Evolutionary conservation across 228 moss, liverwort and hornwort species (phyloP).

Genomic region (Sphagnum fallax): DNA sequence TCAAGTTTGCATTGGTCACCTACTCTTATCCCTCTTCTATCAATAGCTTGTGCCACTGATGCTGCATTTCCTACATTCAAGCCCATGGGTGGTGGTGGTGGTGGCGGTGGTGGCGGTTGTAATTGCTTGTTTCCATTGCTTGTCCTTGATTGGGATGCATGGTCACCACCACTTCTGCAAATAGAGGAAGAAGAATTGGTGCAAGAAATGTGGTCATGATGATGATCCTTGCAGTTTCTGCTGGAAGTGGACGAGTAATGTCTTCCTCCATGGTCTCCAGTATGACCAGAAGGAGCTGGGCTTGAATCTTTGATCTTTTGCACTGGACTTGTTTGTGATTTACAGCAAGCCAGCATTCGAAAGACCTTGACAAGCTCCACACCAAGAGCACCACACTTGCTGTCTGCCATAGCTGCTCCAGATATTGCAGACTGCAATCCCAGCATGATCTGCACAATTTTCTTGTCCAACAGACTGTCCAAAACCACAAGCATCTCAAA

Average conservation of each 20-base stretch:
- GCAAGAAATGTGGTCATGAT: constrained; percentile 16
- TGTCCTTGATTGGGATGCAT: constrained; percentile 20
- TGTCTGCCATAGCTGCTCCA: constrained; percentile 83
- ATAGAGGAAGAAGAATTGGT: constrained; percentile 46
- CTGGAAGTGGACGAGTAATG: constrained; percentile 23
- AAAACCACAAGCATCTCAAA: neutral
- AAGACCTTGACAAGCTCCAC: constrained; percentile 74
- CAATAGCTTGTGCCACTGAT: constrained; percentile 14
- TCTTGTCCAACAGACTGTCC: constrained; percentile 73
- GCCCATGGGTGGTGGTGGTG: too few relatives aligned
- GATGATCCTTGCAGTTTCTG: constrained; percentile 23
- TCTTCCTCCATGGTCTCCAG: constrained; percentile 43
- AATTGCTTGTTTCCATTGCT: constrained; percentile 23
- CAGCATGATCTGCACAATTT: constrained; percentile 76
- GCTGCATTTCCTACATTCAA: constrained; percentile 5
- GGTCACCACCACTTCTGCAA: constrained; percentile 3
- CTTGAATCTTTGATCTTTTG: constrained; percentile 5
- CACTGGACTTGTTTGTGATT: constrained; percentile 22
- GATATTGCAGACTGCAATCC: constrained; percentile 80
- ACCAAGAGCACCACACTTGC: constrained; percentile 89
- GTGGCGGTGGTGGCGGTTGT: constrained; percentile 20
- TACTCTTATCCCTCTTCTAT: constrained; percentile 13
- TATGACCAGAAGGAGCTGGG: constrained; percentile 22
- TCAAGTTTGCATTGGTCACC: constrained; percentile 11
- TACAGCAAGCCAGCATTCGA: constrained; percentile 74